Conservation (phyloP, 441 rosid genomes). For the Corymbia citriodora region DNA sequence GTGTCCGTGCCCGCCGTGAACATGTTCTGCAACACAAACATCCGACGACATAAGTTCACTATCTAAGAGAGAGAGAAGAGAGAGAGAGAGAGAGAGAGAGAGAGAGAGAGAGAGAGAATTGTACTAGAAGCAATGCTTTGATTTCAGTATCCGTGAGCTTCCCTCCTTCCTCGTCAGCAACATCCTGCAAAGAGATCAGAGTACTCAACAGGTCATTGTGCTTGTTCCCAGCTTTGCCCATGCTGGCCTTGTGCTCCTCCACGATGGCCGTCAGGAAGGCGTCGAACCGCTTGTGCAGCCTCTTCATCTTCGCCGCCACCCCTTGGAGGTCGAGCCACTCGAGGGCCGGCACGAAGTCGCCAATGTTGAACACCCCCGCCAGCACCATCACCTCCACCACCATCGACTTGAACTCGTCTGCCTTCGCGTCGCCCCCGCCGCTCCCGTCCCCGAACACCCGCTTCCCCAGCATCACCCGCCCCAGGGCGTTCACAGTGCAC, state of each 20-base stretch:
- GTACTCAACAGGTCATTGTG: not conserved
- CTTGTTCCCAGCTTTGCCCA: not conserved
- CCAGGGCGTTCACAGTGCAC: not conserved
- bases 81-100: not conserved
- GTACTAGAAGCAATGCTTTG: not conserved
- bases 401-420: not conserved
- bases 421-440: not conserved
- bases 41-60: not conserved
- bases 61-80: not conserved
- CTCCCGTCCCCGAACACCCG: not conserved
- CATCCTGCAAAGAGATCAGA: not conserved
- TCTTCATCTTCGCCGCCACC: not conserved
- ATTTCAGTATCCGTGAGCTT: not conserved
- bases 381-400: not conserved
- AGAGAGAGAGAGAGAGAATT: not conserved
- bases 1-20: slow-evolving; percentile 62
- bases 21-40: slow-evolving; percentile 37
- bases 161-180: not conserved
- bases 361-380: not conserved
- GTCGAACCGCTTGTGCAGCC: not conserved
- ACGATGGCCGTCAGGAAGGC: not conserved
- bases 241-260: not conserved
- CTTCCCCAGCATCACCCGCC: not conserved
- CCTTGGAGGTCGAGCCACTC: not conserved
- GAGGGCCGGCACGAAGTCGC: not conserved